These are phyloP conservation scores for Xylariaceae sp. DNA, from an alignment of 2,329 filamentous ascomycete species.

Conservation along the genomic window DNA sequence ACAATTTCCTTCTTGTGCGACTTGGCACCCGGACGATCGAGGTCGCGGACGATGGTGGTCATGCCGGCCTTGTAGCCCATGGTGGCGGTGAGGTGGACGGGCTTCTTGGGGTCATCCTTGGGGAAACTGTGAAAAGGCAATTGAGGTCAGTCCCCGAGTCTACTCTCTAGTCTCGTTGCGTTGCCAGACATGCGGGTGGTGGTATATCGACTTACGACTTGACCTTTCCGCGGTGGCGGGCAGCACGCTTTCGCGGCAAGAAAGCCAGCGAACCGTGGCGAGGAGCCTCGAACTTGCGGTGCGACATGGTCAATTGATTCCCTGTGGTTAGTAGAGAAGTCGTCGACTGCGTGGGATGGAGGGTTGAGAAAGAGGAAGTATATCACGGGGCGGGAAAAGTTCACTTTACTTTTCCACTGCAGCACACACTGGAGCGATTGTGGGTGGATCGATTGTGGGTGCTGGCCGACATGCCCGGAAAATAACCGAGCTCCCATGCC, in stretches of 20 bases:
- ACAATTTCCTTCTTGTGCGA: slow-evolving; percentile 99
- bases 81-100: slow-evolving; percentile 94
- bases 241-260: slow-evolving; percentile 85
- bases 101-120: slow-evolving; percentile 99
- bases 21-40: slow-evolving; percentile 98
- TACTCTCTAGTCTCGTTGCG: slow-evolving; percentile 16
- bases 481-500: slow-evolving; percentile 23
- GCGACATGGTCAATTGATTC: slow-evolving; percentile 40
- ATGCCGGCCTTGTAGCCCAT: slow-evolving; percentile 99
- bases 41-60: slow-evolving; percentile 98
- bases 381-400: slow-evolving; percentile 18
- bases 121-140: slow-evolving; percentile 68
- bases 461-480: slow-evolving; percentile 20
- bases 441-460: slow-evolving; percentile 19
- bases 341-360: slow-evolving; percentile 29
- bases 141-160: slow-evolving; percentile 18
- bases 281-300: slow-evolving; percentile 73
- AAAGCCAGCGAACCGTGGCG: slow-evolving; percentile 91
- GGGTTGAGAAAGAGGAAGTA: slow-evolving; percentile 21
- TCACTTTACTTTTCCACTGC: slow-evolving; percentile 20
- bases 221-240: slow-evolving; percentile 94
- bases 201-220: slow-evolving; percentile 71
- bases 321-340: slow-evolving; percentile 31
- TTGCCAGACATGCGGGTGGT: slow-evolving; percentile 27
- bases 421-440: slow-evolving; percentile 14